These are phyloP conservation scores for Suillus lakei DNA, from an alignment of 768 basidiomycete species.

Conservation along the genomic window DNA sequence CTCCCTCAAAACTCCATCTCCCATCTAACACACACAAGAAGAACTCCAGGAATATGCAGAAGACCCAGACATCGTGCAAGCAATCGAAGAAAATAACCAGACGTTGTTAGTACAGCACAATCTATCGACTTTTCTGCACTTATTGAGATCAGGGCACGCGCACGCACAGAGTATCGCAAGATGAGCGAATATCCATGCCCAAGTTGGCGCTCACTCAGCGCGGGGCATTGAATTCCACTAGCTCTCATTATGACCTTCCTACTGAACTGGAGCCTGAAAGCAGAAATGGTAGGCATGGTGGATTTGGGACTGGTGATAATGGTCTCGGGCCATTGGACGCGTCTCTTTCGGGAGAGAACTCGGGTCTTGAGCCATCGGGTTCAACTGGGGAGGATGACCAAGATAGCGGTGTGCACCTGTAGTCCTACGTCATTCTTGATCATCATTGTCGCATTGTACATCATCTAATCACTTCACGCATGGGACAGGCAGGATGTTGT, in stretches of 20 bases:
- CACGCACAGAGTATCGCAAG: constrained; percentile 68
- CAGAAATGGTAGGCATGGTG: constrained; percentile 1
- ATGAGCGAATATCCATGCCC: constrained; percentile 74
- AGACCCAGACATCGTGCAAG: constrained; percentile 64
- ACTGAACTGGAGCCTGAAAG: background rate
- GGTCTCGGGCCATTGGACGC: constrained; percentile 1
- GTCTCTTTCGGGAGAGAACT: background rate
- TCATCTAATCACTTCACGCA: background rate
- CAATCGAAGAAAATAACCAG: constrained; percentile 69
- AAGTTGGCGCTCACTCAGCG: constrained; percentile 68
- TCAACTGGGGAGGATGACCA: background rate
- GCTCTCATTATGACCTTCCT: constrained; percentile 4
- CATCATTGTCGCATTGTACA: background rate
- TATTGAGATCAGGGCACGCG: constrained; percentile 15
- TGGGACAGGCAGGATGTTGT: background rate
- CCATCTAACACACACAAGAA: constrained; percentile 66
- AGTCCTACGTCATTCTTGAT: background rate
- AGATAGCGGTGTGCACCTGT: constrained; percentile 1
- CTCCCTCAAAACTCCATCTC: constrained; percentile 70
- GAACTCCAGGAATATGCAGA: constrained; percentile 52
- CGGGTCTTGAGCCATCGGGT: background rate
- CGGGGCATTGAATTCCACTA: constrained; percentile 35
- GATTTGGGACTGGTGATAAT: constrained; percentile 5
- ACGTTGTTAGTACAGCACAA: constrained; percentile 54
- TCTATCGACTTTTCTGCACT: constrained; percentile 11